Conservation (phyloP, 306 rosid species). For the Acacia confusa region DNA sequence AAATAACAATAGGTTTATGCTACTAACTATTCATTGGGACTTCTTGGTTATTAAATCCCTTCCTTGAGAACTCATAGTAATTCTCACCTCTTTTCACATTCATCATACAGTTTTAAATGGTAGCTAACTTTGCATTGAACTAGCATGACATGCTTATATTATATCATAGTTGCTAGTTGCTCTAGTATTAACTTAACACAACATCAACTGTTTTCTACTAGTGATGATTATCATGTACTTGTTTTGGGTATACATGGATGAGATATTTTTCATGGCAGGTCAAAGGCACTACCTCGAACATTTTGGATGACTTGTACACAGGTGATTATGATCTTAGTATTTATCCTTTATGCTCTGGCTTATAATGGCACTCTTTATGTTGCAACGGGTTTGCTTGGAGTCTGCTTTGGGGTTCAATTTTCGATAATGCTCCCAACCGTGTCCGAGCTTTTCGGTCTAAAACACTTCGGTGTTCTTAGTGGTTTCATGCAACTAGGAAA, state of each 20-base stretch:
- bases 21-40: too few relatives aligned
- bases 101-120: not conserved
- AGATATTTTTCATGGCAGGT: slow-evolving; percentile 46
- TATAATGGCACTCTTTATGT: slow-evolving; percentile 55
- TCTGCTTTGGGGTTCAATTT: slow-evolving; percentile 32
- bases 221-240: slow-evolving; percentile 9
- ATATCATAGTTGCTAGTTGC: not conserved
- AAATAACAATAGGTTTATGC: too few relatives aligned
- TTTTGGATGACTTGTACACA: slow-evolving; percentile 76
- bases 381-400: slow-evolving; percentile 57
- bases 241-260: slow-evolving; percentile 2
- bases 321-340: slow-evolving; percentile 56
- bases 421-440: slow-evolving; percentile 55
- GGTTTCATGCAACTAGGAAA: slow-evolving; percentile 51
- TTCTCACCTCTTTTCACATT: not conserved
- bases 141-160: slow-evolving; percentile 13
- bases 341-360: slow-evolving; percentile 58
- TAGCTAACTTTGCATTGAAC: slow-evolving; percentile 9
- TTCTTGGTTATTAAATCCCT: too few relatives aligned
- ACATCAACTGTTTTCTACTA: not conserved
- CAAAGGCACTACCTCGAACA: slow-evolving; percentile 56
- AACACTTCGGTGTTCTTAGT: slow-evolving; percentile 55
- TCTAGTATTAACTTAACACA: not conserved
- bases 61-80: too few relatives aligned
- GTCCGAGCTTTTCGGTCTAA: slow-evolving; percentile 66